Conservation (phyloP, 1,139 yeast species). For the Candida glucosophila region DNA sequence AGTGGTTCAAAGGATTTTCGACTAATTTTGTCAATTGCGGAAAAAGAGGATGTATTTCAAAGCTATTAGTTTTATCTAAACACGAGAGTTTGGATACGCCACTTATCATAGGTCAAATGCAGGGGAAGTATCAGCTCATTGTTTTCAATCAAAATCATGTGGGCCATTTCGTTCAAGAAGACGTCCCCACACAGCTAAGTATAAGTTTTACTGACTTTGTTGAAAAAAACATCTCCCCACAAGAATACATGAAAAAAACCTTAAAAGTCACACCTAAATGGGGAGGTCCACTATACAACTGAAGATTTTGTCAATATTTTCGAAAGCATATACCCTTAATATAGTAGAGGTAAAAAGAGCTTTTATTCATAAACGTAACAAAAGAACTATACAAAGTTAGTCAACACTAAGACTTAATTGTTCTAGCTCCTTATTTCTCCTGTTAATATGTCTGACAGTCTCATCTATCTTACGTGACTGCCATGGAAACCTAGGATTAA, state of each 20-base stretch:
- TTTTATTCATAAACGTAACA: too few relatives aligned
- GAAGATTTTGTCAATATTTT: too few relatives aligned
- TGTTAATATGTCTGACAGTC: constrained; percentile 50
- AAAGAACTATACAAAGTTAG: too few relatives aligned
- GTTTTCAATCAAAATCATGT: constrained; percentile 57
- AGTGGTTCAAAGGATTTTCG: constrained; percentile 78
- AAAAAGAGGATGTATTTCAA: constrained; percentile 34
- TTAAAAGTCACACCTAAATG: constrained; percentile 39
- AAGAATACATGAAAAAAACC: constrained; percentile 28
- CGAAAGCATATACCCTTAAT: too few relatives aligned
- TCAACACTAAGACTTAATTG: too few relatives aligned
- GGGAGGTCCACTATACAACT: constrained; percentile 36
- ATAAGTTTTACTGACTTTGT: constrained; percentile 42
- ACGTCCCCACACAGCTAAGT: constrained; percentile 64
- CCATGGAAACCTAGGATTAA: constrained; percentile 86
- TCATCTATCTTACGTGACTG: constrained; percentile 83
- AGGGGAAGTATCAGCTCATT: constrained; percentile 82
- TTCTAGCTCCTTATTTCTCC: constrained; percentile 22
- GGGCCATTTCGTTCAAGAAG: constrained; percentile 94
- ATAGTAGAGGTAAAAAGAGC: too few relatives aligned
- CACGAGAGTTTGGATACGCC: constrained; percentile 81
- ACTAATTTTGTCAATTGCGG: constrained; percentile 41
- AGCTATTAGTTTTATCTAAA: constrained; percentile 77
- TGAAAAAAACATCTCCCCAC: constrained; percentile 34
- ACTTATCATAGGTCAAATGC: constrained; percentile 94